Conservation (phyloP, 23 red algal genomes). For the Gracilaria gracilis region DNA sequence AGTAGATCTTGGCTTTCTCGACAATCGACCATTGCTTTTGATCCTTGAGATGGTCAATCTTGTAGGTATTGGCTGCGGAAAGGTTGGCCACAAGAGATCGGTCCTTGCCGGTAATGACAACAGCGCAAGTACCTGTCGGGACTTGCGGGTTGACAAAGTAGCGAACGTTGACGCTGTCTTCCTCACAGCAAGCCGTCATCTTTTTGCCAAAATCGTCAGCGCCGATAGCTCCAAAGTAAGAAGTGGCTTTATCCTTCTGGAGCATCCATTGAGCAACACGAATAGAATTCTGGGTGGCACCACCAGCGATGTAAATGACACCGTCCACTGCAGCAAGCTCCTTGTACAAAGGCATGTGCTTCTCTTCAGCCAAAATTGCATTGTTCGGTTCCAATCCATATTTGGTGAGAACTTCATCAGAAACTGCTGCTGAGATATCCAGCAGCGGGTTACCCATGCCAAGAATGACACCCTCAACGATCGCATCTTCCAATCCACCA, state of each 20-base stretch:
- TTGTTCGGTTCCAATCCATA: slow-evolving; percentile 96
- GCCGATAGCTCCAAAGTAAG: slow-evolving; percentile 95
- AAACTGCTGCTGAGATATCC: slow-evolving; percentile 85
- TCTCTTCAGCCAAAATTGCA: slow-evolving; percentile 95
- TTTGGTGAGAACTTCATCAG: slow-evolving; percentile 79
- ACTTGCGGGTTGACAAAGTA: slow-evolving; percentile 76
- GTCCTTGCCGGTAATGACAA: slow-evolving; percentile 90
- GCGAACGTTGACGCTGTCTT: slow-evolving; percentile 89
- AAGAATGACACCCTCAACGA: slow-evolving; percentile 82
- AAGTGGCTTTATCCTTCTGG: slow-evolving; percentile 67
- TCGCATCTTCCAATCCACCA: slow-evolving; percentile 43
- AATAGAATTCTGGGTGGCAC: slow-evolving; percentile 97
- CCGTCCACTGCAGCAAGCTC: slow-evolving; percentile 73
- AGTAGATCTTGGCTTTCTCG: slow-evolving; percentile 83
- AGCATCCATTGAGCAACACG: slow-evolving; percentile 99
- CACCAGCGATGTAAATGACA: slow-evolving; percentile 88
- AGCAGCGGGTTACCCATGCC: slow-evolving; percentile 98
- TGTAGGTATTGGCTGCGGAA: slow-evolving; percentile 95
- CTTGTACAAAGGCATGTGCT: slow-evolving; percentile 87
- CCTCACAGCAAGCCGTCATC: slow-evolving; percentile 79
- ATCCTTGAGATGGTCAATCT: slow-evolving; percentile 82
- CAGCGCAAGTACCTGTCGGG: slow-evolving; percentile 96
- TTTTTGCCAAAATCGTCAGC: slow-evolving; percentile 90
- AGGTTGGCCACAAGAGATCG: slow-evolving; percentile 97
- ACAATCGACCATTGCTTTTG: slow-evolving; percentile 90